A percentile compares a stretch with the other conserved stretches of the same genome.
Conservation (phyloP, 257 asterid genomes). For the Fraxinus cuspidata region DNA sequence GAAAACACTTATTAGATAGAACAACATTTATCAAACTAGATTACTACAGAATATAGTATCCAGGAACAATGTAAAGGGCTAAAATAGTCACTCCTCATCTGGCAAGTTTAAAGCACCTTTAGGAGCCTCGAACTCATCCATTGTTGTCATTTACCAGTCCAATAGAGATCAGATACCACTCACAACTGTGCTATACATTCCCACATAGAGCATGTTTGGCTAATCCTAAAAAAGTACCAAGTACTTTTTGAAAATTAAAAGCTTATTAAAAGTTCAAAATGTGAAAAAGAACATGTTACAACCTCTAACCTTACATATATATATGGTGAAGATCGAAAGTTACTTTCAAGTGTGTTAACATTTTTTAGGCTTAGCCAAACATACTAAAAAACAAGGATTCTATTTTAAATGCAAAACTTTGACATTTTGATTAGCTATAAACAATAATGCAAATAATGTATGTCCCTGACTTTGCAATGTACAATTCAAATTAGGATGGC, state of each 20-base stretch:
- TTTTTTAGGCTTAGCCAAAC: not conserved
- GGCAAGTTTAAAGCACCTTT: conserved; percentile 18
- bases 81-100: not conserved
- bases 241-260: not conserved
- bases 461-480: conserved; percentile 1
- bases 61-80: not conserved
- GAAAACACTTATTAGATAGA: conserved; percentile 20
- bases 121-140: not conserved
- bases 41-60: conserved; percentile 5
- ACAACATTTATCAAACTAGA: conserved; percentile 6
- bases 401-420: not conserved
- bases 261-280: not conserved
- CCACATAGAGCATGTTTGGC: not conserved
- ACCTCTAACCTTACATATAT: not conserved
- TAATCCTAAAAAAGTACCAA: not conserved
- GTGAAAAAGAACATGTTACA: not conserved
- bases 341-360: not conserved
- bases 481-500: conserved; percentile 18
- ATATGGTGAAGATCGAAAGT: conserved; percentile 1
- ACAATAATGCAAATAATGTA: not conserved
- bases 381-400: not conserved
- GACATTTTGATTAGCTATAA: not conserved
- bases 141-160: not conserved
- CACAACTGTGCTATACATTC: not conserved
- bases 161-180: not conserved